These are phyloP conservation scores for Ocimum tenuiflorum DNA, from an alignment of 257 asterid genomes.

Conservation along the genomic window DNA sequence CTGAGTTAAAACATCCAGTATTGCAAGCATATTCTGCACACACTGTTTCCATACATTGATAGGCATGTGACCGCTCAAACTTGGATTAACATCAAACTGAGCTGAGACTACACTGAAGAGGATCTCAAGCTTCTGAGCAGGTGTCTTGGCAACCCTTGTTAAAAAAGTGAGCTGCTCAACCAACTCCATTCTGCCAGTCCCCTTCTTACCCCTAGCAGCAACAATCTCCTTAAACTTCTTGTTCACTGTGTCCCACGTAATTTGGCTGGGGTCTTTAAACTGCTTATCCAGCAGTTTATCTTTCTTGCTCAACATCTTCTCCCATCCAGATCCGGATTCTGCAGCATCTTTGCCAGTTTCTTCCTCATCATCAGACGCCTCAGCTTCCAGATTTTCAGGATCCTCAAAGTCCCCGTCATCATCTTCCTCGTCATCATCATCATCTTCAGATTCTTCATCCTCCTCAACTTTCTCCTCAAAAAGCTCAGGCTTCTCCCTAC, in stretches of 20 bases:
- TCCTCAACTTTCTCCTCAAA: constrained; percentile 61
- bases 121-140: constrained; percentile 95
- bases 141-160: constrained; percentile 88
- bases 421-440: constrained; percentile 49
- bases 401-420: constrained; percentile 38
- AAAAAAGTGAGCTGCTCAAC: constrained; percentile 93
- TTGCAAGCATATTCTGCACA: constrained; percentile 57
- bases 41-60: constrained; percentile 91
- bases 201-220: constrained; percentile 88
- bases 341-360: constrained; percentile 28
- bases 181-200: constrained; percentile 84
- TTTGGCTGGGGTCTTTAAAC: constrained; percentile 79
- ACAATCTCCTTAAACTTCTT: constrained; percentile 85
- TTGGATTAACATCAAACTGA: constrained; percentile 79
- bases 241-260: constrained; percentile 90
- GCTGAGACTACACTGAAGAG: constrained; percentile 85
- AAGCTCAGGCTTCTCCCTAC: constrained; percentile 77
- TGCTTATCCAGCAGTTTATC: constrained; percentile 87
- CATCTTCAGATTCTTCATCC: constrained; percentile 57
- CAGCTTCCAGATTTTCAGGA: constrained; percentile 31
- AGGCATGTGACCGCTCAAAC: constrained; percentile 93
- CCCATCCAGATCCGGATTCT: constrained; percentile 60
- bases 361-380: constrained; percentile 47
- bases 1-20: constrained; percentile 74
- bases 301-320: constrained; percentile 76